Conservation (phyloP, 768 basidiomycete genomes). For the Macrolepiota albuminosa region DNA sequence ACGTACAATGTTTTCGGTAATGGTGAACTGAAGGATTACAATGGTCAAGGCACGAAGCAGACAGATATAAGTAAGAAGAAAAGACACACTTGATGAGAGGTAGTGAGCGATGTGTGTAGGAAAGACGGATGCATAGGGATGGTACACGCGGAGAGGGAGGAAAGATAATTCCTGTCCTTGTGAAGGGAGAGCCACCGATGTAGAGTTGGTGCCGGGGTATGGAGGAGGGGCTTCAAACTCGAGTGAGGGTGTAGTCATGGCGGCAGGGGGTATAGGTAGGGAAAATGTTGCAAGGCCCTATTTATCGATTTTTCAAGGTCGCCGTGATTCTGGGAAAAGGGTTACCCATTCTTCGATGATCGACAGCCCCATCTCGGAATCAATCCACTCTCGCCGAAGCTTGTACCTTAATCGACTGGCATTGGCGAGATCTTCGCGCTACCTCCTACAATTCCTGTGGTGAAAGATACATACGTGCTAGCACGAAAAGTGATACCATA, state of each 20-base stretch:
- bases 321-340: slow-evolving; percentile 1
- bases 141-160: background rate
- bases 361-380: background rate
- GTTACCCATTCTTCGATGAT: background rate
- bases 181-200: background rate
- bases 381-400: background rate
- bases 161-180: slow-evolving; percentile 6
- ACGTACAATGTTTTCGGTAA: background rate
- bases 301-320: background rate
- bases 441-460: background rate
- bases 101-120: too few species aligned
- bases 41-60: background rate
- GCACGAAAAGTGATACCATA: background rate
- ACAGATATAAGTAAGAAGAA: background rate
- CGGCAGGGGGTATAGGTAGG: background rate
- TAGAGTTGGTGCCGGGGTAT: background rate
- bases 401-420: background rate
- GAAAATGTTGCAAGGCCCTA: background rate
- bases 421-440: background rate
- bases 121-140: too few species aligned
- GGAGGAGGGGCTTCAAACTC: slow-evolving; percentile 1
- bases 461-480: background rate
- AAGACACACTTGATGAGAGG: background rate
- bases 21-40: background rate
- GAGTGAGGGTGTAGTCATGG: background rate